phyloP scores from a whole-genome alignment of 495 filamentous ascomycete species.

The Hyaloscypha bicolor region DNA sequence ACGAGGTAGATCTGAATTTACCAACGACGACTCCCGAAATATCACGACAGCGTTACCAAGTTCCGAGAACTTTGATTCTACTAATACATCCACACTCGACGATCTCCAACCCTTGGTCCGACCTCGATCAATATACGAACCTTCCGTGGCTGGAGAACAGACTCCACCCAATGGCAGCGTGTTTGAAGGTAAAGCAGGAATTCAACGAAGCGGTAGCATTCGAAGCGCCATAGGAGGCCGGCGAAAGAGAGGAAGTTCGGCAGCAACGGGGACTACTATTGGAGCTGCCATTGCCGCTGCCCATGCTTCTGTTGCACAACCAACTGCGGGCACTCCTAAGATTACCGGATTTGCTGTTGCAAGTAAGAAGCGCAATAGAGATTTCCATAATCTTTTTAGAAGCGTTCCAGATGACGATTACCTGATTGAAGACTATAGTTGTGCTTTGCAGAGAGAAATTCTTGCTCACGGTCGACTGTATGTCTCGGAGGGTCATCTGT shows the following conservation, averaged over 20 bases:
- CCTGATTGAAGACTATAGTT: constrained; percentile 97
- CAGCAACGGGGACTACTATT: constrained; percentile 74
- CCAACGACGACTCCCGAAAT: constrained; percentile 17
- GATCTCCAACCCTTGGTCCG: constrained; percentile 27
- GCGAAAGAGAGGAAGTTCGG: constrained; percentile 81
- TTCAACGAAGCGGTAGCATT: constrained; percentile 78
- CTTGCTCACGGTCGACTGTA: constrained; percentile 93
- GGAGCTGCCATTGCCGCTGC: constrained; percentile 68
- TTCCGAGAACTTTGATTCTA: constrained; percentile 15
- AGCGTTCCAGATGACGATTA: constrained; percentile 98
- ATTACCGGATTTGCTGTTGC: constrained; percentile 96
- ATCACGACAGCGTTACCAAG: neutral
- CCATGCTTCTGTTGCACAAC: constrained; percentile 64
- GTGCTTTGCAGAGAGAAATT: constrained; percentile 93
- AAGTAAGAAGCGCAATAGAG: constrained; percentile 91
- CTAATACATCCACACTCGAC: constrained; percentile 11
- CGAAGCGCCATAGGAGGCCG: constrained; percentile 71
- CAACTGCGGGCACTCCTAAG: constrained; percentile 64
- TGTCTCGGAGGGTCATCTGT: constrained; percentile 95
- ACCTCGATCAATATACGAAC: constrained; percentile 48
- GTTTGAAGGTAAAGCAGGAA: constrained; percentile 64
- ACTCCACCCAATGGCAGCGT: constrained; percentile 67
- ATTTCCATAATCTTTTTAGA: constrained; percentile 92
- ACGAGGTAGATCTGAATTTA: constrained; percentile 25
- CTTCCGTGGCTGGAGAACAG: constrained; percentile 46